phyloP scores from a whole-genome alignment of 345 rosid species.

The Diplotaxis tenuifolia region DNA sequence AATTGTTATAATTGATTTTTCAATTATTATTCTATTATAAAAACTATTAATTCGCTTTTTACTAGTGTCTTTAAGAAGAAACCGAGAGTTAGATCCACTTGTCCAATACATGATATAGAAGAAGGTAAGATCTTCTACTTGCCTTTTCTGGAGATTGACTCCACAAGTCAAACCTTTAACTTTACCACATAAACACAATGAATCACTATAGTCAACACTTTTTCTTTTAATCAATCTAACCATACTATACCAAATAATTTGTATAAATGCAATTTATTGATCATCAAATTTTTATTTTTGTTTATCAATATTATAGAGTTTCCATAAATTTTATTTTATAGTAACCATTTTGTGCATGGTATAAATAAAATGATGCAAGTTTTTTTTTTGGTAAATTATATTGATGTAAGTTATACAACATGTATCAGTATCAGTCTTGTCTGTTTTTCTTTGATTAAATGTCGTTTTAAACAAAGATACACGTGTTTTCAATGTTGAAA shows the following conservation, averaged over 20 bases:
- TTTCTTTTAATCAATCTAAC: not conserved
- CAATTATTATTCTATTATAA: not conserved
- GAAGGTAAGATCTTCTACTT: not conserved
- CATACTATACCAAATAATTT: not conserved
- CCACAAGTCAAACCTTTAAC: constrained; percentile 1
- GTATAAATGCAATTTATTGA: not conserved
- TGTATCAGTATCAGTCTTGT: too few species aligned
- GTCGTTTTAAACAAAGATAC: too few species aligned
- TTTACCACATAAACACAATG: not conserved
- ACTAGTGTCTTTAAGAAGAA: not conserved
- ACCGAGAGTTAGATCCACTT: not conserved
- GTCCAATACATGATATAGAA: not conserved
- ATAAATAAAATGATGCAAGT: too few species aligned
- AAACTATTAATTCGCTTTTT: not conserved
- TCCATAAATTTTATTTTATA: not conserved
- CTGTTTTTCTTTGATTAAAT: too few species aligned
- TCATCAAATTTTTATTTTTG: not conserved
- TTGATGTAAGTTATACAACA: too few species aligned
- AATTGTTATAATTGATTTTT: not conserved
- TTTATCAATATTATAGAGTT: not conserved
- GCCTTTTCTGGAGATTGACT: constrained; percentile 3
- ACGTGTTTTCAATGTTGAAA: too few species aligned
- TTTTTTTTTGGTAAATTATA: too few species aligned
- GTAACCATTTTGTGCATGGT: not conserved
- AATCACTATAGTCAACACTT: not conserved